Percentiles rank a stretch among this genome's conserved stretches.
These are phyloP conservation scores for Oenanthe javanica DNA, from an alignment of 140 eudicot genomes.

Conservation along the genomic window DNA sequence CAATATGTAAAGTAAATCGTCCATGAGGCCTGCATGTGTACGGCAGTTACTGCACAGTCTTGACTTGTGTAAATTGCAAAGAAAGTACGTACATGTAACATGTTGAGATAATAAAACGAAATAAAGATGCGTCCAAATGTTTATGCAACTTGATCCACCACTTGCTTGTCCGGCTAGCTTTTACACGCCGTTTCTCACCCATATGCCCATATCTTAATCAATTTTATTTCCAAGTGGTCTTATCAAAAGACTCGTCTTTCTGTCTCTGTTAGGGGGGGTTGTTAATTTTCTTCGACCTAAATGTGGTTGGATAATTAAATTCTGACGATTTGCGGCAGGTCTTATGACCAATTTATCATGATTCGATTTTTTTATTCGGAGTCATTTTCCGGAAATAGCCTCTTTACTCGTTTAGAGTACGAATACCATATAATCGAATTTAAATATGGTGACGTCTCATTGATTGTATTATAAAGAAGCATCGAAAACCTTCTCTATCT, in stretches of 20 bases:
- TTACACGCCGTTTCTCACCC: neutral
- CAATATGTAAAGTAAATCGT: neutral
- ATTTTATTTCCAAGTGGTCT: neutral
- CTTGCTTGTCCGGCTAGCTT: conserved; percentile 47
- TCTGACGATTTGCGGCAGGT: no score
- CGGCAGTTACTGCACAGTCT: neutral
- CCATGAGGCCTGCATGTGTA: neutral
- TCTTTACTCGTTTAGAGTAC: no score
- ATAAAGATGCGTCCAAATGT: neutral
- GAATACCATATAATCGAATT: no score
- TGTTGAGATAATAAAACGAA: neutral
- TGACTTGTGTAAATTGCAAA: neutral
- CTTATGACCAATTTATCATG: no score
- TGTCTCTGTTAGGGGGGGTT: neutral
- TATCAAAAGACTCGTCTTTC: neutral
- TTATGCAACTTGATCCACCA: conserved; percentile 42
- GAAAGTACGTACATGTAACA: neutral
- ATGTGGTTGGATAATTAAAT: no score
- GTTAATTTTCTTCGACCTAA: neutral
- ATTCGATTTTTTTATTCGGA: no score
- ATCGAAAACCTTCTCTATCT: neutral
- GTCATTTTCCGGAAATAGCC: no score
- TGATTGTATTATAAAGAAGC: conserved; percentile 5
- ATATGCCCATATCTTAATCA: neutral
- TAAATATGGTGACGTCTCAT: neutral